Conservation (phyloP, 257 asterid species). For the Parsonsia alboflavescens region DNA sequence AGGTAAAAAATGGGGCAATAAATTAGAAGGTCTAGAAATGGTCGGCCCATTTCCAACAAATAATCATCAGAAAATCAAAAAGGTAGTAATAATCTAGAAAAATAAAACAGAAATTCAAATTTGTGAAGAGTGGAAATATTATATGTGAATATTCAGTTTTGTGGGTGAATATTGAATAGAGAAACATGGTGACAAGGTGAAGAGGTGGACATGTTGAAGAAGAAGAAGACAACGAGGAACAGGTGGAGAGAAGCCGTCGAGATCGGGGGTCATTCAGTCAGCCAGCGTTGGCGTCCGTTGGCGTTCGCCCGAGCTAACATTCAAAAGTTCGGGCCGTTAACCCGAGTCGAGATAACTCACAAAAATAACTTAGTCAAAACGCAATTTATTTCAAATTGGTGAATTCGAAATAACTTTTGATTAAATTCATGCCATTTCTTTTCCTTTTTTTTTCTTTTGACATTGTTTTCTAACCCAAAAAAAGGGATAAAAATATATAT, state of each 20-base stretch:
- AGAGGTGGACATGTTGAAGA: background rate
- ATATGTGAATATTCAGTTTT: background rate
- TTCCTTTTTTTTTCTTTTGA: no score
- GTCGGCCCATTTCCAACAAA: constrained; percentile 15
- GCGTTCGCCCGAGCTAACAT: no score
- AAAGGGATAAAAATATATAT: no score
- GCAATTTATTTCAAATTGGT: no score
- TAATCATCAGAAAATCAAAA: background rate
- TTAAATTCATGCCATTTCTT: no score
- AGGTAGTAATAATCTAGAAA: no score
- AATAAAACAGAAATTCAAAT: background rate
- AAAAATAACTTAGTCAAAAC: no score
- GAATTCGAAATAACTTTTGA: no score
- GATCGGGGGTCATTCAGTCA: background rate
- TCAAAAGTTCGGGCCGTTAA: no score
- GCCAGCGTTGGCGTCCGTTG: background rate
- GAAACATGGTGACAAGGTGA: background rate
- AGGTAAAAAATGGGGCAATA: background rate
- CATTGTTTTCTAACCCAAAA: no score
- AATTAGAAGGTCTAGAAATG: constrained; percentile 10
- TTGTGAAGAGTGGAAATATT: background rate
- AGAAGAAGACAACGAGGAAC: background rate
- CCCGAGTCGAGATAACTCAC: no score
- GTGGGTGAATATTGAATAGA: background rate
- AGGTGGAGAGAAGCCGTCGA: constrained; percentile 2